Base-by-base conservation (phyloP, 202 grass and related monocot genomes). In the Zoysia matrella region DNA sequence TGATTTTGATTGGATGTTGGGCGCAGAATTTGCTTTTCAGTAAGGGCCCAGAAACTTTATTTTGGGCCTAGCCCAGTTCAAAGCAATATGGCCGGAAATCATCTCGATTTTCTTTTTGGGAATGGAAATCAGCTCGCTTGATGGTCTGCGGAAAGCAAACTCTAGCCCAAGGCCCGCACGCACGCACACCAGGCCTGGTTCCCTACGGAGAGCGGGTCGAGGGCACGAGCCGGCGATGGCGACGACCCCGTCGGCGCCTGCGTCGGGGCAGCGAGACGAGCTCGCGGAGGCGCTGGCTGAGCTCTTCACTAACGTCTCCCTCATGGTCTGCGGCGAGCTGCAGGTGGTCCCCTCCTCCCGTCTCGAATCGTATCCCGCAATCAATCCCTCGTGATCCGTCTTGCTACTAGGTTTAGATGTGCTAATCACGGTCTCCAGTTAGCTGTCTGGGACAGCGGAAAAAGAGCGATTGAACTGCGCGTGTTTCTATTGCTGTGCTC, bases 251-350 rank as follows among this genome's bases (percentile, higher is more conserved):
- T 60, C 16, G 57, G 57, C 49, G 65, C 42, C 22, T 61, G 74
- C 73, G 61, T 13, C 36, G 36, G 77, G 61, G 39, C 66, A 53
- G 47, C 76, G 81, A 72, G 90, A 93, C n/a, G 86, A 92, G 69
- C 92, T 99, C 1, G 84, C 87, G n/a, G 96, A 94, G 60, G 91
- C 91, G 3, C 81, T 99, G 10, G 67, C 52, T 2, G 93, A 90
- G 78, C 89, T 99, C 83, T 96, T 99, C 96, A 55, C 83, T 67
- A 85, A 86, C 84, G 80, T 96, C 74, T 92, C 93, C 81, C 48
- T 85, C 67, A 99, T 94, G 93, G 85, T 96, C 75, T 89, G 92
- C 89, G 89, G 91, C 80, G 93, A 99, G 84, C 93, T 99, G 48
- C 89, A 99, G 96, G 96, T 94, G 47, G 1, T 43, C 14, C 52